Base-by-base conservation (phyloP, 257 asterid genomes). In the Penstemon eatonii region DNA sequence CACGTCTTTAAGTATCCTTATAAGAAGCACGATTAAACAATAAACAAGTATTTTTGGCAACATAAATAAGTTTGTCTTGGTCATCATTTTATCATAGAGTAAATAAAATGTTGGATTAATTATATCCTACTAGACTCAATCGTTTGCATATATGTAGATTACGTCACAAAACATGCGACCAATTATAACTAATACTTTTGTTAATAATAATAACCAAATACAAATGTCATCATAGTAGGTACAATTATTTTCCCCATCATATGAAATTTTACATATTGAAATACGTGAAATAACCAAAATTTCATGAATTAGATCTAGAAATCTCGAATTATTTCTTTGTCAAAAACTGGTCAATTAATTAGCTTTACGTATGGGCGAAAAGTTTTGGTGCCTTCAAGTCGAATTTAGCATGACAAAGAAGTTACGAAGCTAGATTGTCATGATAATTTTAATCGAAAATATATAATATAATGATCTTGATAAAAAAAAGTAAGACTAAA, bases 141-240 rank as follows among this genome's bases (percentile, higher is more conserved):
- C 43, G 13, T 25, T 43, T 52, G 39, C 71, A 57, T n/a, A 42
- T 50, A 57, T n/a, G 33, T 50, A 36, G 60, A 64, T 57, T 69
- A 70, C 69, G 73, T 38, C 72, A 65, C 13, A 65, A 58, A 53
- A 37, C 76, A 76, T 66, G 80, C 80, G 56, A 1, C 45, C 13
- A 41, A 11, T n/a, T 42, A 33, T 37, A 60, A 37, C n/a, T 36
- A 11, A 55, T 2, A 10, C 33, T 25, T 63, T 63, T 6, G 33
- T 45, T 19, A 25, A n/a, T 4, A n/a, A 52, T 52, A 52, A 46
- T 46, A 6, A 6, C 6, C 1, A 46, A 6, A 7, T n/a, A 46
- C 12, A 46, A 46, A 3, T 46, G 12, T 46, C 12, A 46, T 8
- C 52, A 7, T 6, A 46, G 12, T 6, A n/a, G 12, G 12, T 6